A percentile compares a stretch with the other conserved stretches of the same genome.
phyloP scores from a whole-genome alignment of 2,329 filamentous ascomycete species.

The Metarhizium brunneum region DNA sequence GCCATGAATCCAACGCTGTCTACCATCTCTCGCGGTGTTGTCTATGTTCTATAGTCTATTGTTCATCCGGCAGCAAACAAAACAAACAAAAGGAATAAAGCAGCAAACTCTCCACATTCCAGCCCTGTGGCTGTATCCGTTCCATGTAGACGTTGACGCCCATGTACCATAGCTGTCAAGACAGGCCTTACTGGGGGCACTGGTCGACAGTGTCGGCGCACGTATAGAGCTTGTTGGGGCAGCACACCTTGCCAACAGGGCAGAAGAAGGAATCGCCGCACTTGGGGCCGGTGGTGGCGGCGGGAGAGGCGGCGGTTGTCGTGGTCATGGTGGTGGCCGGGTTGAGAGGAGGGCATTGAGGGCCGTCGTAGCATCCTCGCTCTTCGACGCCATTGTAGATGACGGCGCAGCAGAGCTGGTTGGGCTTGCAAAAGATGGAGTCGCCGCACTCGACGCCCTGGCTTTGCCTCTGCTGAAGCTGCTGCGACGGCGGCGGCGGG shows the following conservation, averaged over 20 bases:
- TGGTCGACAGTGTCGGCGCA: conserved; percentile 6
- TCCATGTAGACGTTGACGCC: too few species aligned
- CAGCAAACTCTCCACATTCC: too few species aligned
- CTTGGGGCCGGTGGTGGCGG: conserved; percentile 6
- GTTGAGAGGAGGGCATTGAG: background rate
- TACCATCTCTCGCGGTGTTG: too few species aligned
- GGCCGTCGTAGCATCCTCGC: background rate
- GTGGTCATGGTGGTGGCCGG: background rate
- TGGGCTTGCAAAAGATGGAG: background rate
- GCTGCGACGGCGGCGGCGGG: conserved; percentile 2
- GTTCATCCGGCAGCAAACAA: too few species aligned
- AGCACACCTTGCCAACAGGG: conserved; percentile 7
- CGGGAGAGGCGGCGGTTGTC: background rate
- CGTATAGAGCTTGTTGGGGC: conserved; percentile 4
- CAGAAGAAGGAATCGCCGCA: conserved; percentile 9
- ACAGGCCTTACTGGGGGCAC: conserved; percentile 5
- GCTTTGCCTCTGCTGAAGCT: background rate
- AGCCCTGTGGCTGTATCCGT: too few species aligned
- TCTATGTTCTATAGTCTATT: too few species aligned
- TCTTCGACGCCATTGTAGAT: background rate
- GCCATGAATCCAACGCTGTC: too few species aligned
- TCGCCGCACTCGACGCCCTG: background rate
- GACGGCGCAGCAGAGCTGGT: background rate
- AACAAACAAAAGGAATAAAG: too few species aligned
- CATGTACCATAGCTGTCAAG: too few species aligned